phyloP scores from a whole-genome alignment of 495 filamentous ascomycete species.

The Penicillium robsamsonii region DNA sequence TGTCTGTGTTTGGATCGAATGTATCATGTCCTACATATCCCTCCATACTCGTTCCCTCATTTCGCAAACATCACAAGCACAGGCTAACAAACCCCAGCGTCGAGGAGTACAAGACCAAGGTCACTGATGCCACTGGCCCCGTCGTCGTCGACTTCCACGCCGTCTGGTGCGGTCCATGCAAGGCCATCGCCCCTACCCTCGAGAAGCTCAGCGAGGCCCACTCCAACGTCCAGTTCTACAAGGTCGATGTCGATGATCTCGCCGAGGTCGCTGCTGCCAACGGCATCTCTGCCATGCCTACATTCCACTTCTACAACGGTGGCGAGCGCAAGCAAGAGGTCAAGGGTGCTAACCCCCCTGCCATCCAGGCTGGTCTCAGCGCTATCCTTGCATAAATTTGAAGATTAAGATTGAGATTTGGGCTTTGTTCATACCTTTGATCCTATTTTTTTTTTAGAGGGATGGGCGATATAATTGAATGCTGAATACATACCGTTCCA shows the following conservation, averaged over 20 bases:
- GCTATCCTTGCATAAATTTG: conserved; percentile 20
- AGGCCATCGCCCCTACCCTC: conserved; percentile 74
- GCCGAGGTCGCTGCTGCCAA: conserved; percentile 74
- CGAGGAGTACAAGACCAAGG: conserved; percentile 51
- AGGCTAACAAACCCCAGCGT: conserved; percentile 46
- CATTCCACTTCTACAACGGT: conserved; percentile 81
- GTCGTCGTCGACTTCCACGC: conserved; percentile 87
- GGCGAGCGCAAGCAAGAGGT: conserved; percentile 68
- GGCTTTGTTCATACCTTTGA: not conserved
- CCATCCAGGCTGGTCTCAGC: conserved; percentile 55
- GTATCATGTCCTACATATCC: not conserved
- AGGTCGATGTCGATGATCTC: conserved; percentile 88
- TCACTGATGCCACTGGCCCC: conserved; percentile 44
- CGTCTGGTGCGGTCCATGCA: conserved; percentile 95
- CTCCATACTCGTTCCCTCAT: no score
- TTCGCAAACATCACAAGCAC: not conserved
- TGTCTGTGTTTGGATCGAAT: not conserved
- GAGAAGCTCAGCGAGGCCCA: conserved; percentile 59
- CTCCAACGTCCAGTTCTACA: conserved; percentile 69
- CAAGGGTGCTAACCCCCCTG: conserved; percentile 75
- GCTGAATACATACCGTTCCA: conserved; percentile 1
- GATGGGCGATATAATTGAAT: not conserved
- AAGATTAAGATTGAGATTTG: not conserved
- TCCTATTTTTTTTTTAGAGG: conserved; percentile 5
- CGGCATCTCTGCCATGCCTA: conserved; percentile 91